Evolutionary conservation across 140 eudicot genomes (phyloP), one percentile per base, ranked within the genome.

Genomic region (Cichorium intybus): DNA sequence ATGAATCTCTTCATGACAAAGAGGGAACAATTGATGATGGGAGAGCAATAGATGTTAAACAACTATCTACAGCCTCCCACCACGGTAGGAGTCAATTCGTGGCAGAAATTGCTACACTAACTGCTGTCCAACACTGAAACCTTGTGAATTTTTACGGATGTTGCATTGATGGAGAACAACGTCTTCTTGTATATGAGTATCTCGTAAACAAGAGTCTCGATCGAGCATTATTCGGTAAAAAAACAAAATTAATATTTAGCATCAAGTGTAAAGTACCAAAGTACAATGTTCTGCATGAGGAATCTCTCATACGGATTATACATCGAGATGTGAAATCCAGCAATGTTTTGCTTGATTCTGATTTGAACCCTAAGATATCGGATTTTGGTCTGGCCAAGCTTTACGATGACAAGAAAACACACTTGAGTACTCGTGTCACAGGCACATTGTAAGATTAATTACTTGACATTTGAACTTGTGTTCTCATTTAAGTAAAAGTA

Each of bases 91-190:
- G 78, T 64, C 95, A 87, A 65, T 91, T 91, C 77, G 45, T 87
- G 6, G 91, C 97, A 11, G 97, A 91, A 68, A 91, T 87, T 68
- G 95, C 91, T 10, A 71, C 95, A 11, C 85, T 91, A 73, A 85
- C 97, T 7, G 88, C 90, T 10, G 96, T 87, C 52, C 95, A 87
- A 50, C 97, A 91, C 56, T 82, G 82, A 11, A 81, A 84, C 84
- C 96, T 87, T 50, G 96, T 84, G 31, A 82, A 79, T 39, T 39
- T 87, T 43, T 77, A 77, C 49, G 96, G 96, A 56, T 87, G 89
- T 35, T 84, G 96, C 78, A 77, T 87, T 18, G 93, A 87, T 51
- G 85, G 89, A 33, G 80, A 55, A 35, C 76, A 79, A 54, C 79
- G 87, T 16, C 75, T 84, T 64, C 84, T 84, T 67, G 95, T 81